Conservation (phyloP, 257 asterid genomes). For the Penstemon davidsonii region DNA sequence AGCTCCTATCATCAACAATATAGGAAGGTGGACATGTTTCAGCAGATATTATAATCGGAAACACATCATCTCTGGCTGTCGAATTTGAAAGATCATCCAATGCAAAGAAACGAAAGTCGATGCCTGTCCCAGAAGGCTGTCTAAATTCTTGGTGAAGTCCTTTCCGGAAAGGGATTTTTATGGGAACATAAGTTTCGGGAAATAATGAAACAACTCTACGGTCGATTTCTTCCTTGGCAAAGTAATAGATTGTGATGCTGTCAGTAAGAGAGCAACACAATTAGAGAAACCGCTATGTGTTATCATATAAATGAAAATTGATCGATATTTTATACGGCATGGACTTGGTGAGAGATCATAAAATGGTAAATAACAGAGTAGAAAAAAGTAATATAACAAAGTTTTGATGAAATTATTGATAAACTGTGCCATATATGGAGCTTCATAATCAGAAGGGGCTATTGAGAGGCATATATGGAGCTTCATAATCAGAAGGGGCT, state of each 20-base stretch:
- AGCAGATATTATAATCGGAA: conserved; percentile 64
- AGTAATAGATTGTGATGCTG: conserved; percentile 75
- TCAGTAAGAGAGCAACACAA: conserved; percentile 25
- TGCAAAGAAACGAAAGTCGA: conserved; percentile 52
- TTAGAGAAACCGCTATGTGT: conserved; percentile 28
- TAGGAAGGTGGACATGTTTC: conserved; percentile 49
- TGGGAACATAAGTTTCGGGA: conserved; percentile 55
- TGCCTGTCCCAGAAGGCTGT: conserved; percentile 80
- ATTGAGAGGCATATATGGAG: background rate
- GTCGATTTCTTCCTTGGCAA: conserved; percentile 63
- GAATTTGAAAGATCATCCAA: conserved; percentile 47
- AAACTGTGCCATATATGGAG: background rate
- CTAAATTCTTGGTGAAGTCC: conserved; percentile 69
- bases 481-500: background rate
- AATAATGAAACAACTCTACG: conserved; percentile 46
- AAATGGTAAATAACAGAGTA: background rate
- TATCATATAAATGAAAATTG: conserved; percentile 11
- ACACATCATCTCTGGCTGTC: conserved; percentile 47
- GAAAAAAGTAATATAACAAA: background rate
- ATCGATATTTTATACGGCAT: too few species aligned
- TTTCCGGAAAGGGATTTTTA: conserved; percentile 61
- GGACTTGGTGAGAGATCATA: too few species aligned
- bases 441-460: background rate
- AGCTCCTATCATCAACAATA: conserved; percentile 34
- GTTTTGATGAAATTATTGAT: background rate